phyloP scores from a whole-genome alignment of 2,329 filamentous ascomycete species.

The Sclerotinia glacialis region DNA sequence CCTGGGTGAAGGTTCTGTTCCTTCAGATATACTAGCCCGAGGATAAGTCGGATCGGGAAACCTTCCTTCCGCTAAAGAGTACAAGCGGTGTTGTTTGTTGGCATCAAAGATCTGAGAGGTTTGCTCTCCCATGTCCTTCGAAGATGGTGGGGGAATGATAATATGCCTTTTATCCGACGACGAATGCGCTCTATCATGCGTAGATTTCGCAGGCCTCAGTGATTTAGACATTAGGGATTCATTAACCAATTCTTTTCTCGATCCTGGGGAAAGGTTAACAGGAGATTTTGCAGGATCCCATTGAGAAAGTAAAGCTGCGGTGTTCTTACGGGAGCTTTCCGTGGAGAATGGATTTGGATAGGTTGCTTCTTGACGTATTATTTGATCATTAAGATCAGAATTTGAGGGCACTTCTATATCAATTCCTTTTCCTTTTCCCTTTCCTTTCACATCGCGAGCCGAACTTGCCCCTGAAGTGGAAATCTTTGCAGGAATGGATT shows the following conservation, averaged over 20 bases:
- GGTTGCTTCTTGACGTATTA: conserved; percentile 21
- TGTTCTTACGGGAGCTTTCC: conserved; percentile 12
- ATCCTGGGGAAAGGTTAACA: not conserved
- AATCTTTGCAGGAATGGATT: not conserved
- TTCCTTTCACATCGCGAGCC: not conserved
- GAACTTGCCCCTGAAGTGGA: not conserved
- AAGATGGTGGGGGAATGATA: conserved; percentile 6
- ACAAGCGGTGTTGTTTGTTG: conserved; percentile 9
- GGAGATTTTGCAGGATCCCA: not conserved
- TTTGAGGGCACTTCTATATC: not conserved
- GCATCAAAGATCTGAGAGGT: conserved; percentile 8
- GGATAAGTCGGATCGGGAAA: conserved; percentile 20
- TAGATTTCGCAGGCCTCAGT: conserved; percentile 1
- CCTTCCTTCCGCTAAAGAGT: not conserved
- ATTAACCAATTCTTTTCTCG: not conserved
- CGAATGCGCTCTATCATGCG: conserved; percentile 2
- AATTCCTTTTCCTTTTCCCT: not conserved
- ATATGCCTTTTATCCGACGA: not conserved
- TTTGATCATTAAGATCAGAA: not conserved
- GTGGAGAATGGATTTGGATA: conserved; percentile 18
- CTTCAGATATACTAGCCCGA: conserved; percentile 10
- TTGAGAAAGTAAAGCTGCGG: conserved; percentile 12
- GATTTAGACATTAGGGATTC: not conserved
- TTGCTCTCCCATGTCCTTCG: conserved; percentile 15
- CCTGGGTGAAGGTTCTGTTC: not conserved